Conservation (phyloP, 2,329 filamentous ascomycete species). For the Aspergillus hiratsukae region DNA sequence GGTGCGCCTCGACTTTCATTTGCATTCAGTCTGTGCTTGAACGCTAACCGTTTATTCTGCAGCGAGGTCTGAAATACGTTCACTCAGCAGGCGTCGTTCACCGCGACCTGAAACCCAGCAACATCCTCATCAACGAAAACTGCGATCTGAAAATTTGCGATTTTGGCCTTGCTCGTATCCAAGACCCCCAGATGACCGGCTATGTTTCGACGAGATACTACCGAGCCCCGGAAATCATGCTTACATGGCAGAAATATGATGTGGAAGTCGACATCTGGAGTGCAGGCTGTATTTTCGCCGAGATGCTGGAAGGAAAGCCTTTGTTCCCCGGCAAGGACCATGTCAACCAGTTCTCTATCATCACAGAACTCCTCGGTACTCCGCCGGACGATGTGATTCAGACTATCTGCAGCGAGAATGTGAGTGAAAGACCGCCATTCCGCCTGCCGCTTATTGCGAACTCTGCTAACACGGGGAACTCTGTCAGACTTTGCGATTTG, state of each 20-base stretch:
- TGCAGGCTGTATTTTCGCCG: slow-evolving; percentile 96
- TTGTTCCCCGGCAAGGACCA: slow-evolving; percentile 98
- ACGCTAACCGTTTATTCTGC: slow-evolving; percentile 18
- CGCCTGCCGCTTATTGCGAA: background rate
- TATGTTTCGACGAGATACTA: slow-evolving; percentile 99
- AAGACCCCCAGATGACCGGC: slow-evolving; percentile 98
- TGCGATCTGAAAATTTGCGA: slow-evolving; percentile 99
- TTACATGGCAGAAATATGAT: slow-evolving; percentile 99
- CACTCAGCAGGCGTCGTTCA: slow-evolving; percentile 98
- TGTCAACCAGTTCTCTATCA: slow-evolving; percentile 99
- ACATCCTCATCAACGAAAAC: slow-evolving; percentile 99
- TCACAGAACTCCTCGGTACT: slow-evolving; percentile 92
- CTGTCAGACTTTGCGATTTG: slow-evolving; percentile 84
- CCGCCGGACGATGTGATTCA: slow-evolving; percentile 98
- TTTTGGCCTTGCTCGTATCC: slow-evolving; percentile 93
- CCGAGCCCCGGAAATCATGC: slow-evolving; percentile 98
- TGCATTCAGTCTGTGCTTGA: background rate
- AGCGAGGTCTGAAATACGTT: slow-evolving; percentile 98
- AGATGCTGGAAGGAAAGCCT: slow-evolving; percentile 98
- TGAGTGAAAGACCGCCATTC: slow-evolving; percentile 42
- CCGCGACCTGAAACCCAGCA: slow-evolving; percentile 95
- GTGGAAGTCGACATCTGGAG: slow-evolving; percentile 99
- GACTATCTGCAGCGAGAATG: slow-evolving; percentile 97
- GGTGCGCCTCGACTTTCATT: slow-evolving; percentile 52
- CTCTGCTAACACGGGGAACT: slow-evolving; percentile 20